A percentile compares a stretch with the other conserved stretches of the same genome.
Evolutionary conservation across 805 yeast genomes (phyloP).

Genomic region (Lachancea quebecensis): DNA sequence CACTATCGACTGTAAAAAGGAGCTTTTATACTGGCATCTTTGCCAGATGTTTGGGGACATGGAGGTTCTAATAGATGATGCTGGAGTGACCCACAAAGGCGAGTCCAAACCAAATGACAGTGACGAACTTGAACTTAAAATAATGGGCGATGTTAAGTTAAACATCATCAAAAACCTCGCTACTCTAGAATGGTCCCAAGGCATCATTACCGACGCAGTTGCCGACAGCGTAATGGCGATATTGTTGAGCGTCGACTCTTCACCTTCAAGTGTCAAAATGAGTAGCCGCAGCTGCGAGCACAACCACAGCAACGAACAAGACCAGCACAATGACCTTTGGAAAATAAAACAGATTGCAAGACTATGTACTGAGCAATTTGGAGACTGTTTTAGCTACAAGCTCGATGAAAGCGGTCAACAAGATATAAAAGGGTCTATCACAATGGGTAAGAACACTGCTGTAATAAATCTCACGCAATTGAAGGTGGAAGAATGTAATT

Average conservation of each 20-base stretch:
- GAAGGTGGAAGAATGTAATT: slow-evolving; percentile 59
- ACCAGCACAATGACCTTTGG: slow-evolving; percentile 18
- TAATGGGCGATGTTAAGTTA: slow-evolving; percentile 60
- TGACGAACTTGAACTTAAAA: slow-evolving; percentile 39
- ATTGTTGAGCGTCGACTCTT: slow-evolving; percentile 81
- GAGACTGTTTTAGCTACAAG: slow-evolving; percentile 50
- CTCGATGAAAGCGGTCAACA: slow-evolving; percentile 27
- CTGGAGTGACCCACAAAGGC: slow-evolving; percentile 21
- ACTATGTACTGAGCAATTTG: slow-evolving; percentile 79
- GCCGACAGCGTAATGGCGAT: slow-evolving; percentile 94
- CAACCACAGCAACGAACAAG: slow-evolving; percentile 27
- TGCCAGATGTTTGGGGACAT: slow-evolving; percentile 92
- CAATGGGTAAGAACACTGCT: slow-evolving; percentile 73
- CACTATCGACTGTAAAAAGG: slow-evolving; percentile 71
- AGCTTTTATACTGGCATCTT: slow-evolving; percentile 80
- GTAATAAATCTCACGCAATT: slow-evolving; percentile 55
- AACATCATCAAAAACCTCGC: slow-evolving; percentile 44
- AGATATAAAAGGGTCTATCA: slow-evolving; percentile 47
- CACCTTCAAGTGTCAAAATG: slow-evolving; percentile 90
- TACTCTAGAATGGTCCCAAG: slow-evolving; percentile 85
- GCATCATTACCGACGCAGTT: slow-evolving; percentile 80
- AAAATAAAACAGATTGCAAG: slow-evolving; percentile 51
- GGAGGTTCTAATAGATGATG: slow-evolving; percentile 53
- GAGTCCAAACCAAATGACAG: slow-evolving; percentile 1
- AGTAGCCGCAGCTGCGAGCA: slow-evolving; percentile 57